These are phyloP conservation scores for Pestalotiopsis sp. DNA, from an alignment of 2,329 filamentous ascomycete species.

Conservation along the genomic window DNA sequence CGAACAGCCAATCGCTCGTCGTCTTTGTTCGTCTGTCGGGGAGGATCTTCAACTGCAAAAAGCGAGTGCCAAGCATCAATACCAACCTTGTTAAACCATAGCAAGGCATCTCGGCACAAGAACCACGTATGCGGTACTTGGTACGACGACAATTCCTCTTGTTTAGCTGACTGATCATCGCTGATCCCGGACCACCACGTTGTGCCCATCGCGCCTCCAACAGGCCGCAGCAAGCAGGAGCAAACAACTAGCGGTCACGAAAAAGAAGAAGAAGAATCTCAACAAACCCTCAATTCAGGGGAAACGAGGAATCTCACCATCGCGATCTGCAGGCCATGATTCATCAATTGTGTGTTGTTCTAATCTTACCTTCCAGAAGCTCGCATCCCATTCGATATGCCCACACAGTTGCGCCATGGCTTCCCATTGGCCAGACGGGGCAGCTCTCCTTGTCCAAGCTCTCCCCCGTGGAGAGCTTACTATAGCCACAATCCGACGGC, in stretches of 20 bases:
- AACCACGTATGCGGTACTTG: background rate
- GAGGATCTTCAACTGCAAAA: background rate
- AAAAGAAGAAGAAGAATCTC: background rate
- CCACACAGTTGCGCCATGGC: background rate
- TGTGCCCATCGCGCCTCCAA: background rate
- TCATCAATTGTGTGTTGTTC: background rate
- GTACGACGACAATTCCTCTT: background rate
- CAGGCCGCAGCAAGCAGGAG: background rate
- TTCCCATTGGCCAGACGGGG: background rate
- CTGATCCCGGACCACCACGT: conserved; percentile 3
- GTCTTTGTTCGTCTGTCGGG: background rate
- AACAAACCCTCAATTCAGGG: background rate
- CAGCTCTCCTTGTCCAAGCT: background rate
- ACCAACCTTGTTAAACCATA: background rate
- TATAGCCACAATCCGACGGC: background rate
- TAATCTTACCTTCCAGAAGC: background rate
- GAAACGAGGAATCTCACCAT: background rate
- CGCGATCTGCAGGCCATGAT: background rate
- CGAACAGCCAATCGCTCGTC: background rate
- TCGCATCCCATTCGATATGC: background rate
- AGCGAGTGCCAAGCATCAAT: background rate
- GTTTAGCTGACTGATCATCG: background rate
- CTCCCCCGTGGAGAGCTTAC: background rate
- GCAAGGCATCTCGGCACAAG: background rate
- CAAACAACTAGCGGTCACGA: background rate